Conservation (phyloP, 208 protist species). For the Novymonas esmeraldas region DNA sequence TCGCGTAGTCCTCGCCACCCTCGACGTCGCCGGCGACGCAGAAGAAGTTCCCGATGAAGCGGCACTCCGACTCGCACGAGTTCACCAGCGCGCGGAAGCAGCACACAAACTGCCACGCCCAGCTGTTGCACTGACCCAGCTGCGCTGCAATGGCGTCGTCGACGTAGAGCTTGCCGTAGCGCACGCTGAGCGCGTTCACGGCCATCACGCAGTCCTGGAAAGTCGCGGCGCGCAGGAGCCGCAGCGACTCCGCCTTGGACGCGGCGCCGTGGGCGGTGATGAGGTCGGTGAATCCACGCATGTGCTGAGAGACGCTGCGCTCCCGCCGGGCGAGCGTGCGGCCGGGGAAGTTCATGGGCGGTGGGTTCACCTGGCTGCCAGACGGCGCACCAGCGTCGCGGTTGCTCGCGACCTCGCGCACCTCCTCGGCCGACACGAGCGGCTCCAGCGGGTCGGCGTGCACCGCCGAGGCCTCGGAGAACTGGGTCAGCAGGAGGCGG, state of each 20-base stretch:
- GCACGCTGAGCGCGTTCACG: slow-evolving; percentile 48
- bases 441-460: slow-evolving; percentile 63
- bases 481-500: slow-evolving; percentile 34
- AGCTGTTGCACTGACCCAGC: slow-evolving; percentile 64
- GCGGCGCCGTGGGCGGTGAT: slow-evolving; percentile 2
- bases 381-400: slow-evolving; percentile 57
- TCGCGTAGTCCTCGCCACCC: slow-evolving; percentile 52
- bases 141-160: slow-evolving; percentile 28
- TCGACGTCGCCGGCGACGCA: slow-evolving; percentile 49
- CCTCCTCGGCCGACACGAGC: slow-evolving; percentile 62
- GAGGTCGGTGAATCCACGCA: slow-evolving; percentile 41
- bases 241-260: slow-evolving; percentile 26
- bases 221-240: slow-evolving; percentile 43
- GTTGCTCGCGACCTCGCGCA: slow-evolving; percentile 60
- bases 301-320: slow-evolving; percentile 78
- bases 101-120: slow-evolving; percentile 63
- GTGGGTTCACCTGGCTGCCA: slow-evolving; percentile 53
- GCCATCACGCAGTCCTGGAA: slow-evolving; percentile 65
- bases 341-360: slow-evolving; percentile 46
- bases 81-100: slow-evolving; percentile 64
- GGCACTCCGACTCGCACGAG: slow-evolving; percentile 64
- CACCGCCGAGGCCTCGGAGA: slow-evolving; percentile 50
- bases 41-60: slow-evolving; percentile 86
- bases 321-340: slow-evolving; percentile 56
- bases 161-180: slow-evolving; percentile 50